Base-by-base conservation (phyloP, 106 monocot genomes). In the Chionographis japonica region DNA sequence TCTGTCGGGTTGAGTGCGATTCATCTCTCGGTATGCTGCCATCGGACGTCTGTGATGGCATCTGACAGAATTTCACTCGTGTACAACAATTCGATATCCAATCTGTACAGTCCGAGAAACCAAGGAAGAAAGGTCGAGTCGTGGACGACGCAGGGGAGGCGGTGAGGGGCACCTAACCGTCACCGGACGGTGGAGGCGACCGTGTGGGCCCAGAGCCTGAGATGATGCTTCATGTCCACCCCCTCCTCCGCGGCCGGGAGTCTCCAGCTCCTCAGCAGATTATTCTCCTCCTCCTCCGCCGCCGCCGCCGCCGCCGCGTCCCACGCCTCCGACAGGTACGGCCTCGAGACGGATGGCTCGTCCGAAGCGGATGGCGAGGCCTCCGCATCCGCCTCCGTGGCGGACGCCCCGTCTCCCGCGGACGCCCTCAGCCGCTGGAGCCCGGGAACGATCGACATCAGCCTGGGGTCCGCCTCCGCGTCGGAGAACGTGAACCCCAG, bases 271-370 rank as follows among this genome's bases (percentile, higher is more conserved):
- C 63, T 77, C 68, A 92, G 46, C 56, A 52, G 15, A 40, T 20
- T 63, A 3, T 42, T 54, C 43, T 70, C 74, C 50, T 71, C 71
- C 70, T 60, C 69, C 58, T 52, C 72, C 56, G 55, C 74, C 61
- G 62, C 70, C 50, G 3, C 70, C 50, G 3, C 62, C 13, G 36
- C 27, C 27, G 27, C 27, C 27, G 27, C 58, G 5, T 73, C 86
- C 91, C 91, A 91, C 1, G 84, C 84, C 77, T 91, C 91, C 35
- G 91, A 91, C 37, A 91, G 66, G 59, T 91, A 91, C 16, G 91
- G 91, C 80, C 91, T 72, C 53, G 50, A 2, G n/a, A 61, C 70
- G 51, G 14, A 58, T 10, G 3, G 20, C 18, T 49, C 40, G 5
- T 37, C 55, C 39, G 49, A 58, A 8, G 20, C 70, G 59, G 3